Evolutionary conservation across 371 early-diverging fungal species (phyloP).

Genomic region (Apophysomyces trapeziformis): DNA sequence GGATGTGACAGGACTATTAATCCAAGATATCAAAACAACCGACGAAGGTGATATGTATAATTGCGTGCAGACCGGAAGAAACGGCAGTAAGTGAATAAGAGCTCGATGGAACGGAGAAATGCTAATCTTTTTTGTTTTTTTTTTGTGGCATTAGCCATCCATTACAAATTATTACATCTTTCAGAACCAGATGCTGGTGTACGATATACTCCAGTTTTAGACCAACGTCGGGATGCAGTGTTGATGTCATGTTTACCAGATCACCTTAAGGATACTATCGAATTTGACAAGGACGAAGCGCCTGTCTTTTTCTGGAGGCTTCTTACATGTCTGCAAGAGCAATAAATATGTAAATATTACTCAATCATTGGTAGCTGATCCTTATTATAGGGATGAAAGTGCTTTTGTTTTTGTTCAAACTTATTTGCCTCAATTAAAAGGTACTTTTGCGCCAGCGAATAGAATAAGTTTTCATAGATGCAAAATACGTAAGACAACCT

Average conservation of each 20-base stretch:
- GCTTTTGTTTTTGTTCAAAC: too few species aligned
- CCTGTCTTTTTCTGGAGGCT: constrained; percentile 23
- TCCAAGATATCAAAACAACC: constrained; percentile 20
- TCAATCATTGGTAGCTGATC: neutral
- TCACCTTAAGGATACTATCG: constrained; percentile 18
- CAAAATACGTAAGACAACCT: too few species aligned
- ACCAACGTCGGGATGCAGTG: constrained; percentile 17
- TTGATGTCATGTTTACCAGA: constrained; percentile 21
- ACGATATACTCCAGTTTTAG: constrained; percentile 25
- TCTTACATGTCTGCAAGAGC: neutral
- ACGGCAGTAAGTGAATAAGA: constrained; percentile 25
- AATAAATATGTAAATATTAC: neutral
- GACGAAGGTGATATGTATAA: constrained; percentile 20
- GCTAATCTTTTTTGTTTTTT: neutral
- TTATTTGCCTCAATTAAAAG: too few species aligned
- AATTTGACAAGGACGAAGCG: constrained; percentile 22
- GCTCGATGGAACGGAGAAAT: too few species aligned
- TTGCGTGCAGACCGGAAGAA: constrained; percentile 24
- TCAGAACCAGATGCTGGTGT: constrained; percentile 14
- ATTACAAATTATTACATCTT: constrained; percentile 26
- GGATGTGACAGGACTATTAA: constrained; percentile 21
- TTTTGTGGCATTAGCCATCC: constrained; percentile 17
- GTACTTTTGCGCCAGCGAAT: too few species aligned
- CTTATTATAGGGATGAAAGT: neutral
- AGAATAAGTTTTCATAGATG: too few species aligned